phyloP scores from a whole-genome alignment of 306 rosid species.

The Malus sylvestris region DNA sequence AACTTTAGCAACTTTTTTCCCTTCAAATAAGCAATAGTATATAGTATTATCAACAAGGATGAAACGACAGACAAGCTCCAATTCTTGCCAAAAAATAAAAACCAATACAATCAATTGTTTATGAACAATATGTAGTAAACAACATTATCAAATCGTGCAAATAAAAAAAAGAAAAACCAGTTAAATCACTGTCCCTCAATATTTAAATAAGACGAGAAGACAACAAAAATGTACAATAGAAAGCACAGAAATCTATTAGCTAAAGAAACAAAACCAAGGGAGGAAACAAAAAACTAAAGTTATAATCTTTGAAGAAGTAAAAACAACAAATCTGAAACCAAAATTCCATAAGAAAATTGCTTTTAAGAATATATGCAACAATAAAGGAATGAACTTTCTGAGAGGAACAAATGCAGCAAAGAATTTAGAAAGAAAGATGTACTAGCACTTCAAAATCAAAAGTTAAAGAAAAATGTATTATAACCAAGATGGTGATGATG shows the following conservation, averaged over 20 bases:
- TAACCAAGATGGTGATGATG: neutral
- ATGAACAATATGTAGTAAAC: neutral
- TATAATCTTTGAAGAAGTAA: neutral
- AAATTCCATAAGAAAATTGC: neutral
- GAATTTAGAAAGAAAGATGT: neutral
- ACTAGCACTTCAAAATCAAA: neutral
- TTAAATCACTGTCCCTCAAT: neutral
- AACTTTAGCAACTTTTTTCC: conserved; percentile 51
- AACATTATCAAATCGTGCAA: neutral
- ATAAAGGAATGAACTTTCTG: neutral
- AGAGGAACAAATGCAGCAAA: neutral
- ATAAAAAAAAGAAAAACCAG: neutral
- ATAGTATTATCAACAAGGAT: neutral
- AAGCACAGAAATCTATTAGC: neutral
- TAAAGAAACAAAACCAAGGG: neutral
- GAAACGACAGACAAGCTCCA: neutral
- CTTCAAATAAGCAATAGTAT: conserved; percentile 20
- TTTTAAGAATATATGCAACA: neutral
- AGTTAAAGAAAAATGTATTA: neutral
- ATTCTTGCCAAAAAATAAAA: neutral
- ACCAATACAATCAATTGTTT: neutral
- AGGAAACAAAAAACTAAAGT: neutral
- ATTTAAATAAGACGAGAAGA: neutral
- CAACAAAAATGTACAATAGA: neutral
- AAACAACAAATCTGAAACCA: neutral